Percentiles rank a stretch among this genome's conserved stretches.
These are phyloP conservation scores for Trypanosoma platydactyli DNA, from an alignment of 208 protist genomes.

Conservation along the genomic window DNA sequence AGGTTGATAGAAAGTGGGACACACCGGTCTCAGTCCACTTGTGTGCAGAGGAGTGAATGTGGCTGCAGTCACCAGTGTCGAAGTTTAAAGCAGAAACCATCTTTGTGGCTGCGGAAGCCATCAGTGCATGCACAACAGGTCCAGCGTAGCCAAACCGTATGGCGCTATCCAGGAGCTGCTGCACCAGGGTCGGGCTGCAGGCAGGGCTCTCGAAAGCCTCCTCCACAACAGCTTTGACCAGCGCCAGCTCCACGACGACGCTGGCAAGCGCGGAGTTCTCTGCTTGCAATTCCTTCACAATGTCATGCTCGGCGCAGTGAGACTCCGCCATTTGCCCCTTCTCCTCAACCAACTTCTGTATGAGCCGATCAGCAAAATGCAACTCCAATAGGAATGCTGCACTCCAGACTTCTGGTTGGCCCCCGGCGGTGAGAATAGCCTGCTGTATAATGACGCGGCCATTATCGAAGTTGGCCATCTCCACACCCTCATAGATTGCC, in stretches of 20 bases:
- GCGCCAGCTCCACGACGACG: constrained; percentile 66
- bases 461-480: constrained; percentile 68
- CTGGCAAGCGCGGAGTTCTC: constrained; percentile 65
- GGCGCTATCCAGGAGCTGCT: constrained; percentile 43
- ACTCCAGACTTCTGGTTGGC: constrained; percentile 61
- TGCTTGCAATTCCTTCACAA: constrained; percentile 39
- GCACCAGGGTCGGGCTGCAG: constrained; percentile 42
- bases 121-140: constrained; percentile 38
- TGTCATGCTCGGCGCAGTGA: constrained; percentile 12
- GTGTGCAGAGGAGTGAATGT: neutral
- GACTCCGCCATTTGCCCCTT: constrained; percentile 19
- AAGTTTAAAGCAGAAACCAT: constrained; percentile 26
- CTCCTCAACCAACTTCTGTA: constrained; percentile 46
- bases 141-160: constrained; percentile 48
- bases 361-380: constrained; percentile 55
- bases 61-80: neutral
- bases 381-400: constrained; percentile 74
- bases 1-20: constrained; percentile 7
- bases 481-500: constrained; percentile 61
- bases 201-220: constrained; percentile 61
- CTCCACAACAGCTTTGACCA: constrained; percentile 69
- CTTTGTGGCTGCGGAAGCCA: constrained; percentile 24
- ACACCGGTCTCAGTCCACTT: constrained; percentile 15
- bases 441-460: constrained; percentile 78
- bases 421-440: constrained; percentile 63